phyloP scores from a whole-genome alignment of 2,329 filamentous ascomycete species.

The Cordyceps militaris region DNA sequence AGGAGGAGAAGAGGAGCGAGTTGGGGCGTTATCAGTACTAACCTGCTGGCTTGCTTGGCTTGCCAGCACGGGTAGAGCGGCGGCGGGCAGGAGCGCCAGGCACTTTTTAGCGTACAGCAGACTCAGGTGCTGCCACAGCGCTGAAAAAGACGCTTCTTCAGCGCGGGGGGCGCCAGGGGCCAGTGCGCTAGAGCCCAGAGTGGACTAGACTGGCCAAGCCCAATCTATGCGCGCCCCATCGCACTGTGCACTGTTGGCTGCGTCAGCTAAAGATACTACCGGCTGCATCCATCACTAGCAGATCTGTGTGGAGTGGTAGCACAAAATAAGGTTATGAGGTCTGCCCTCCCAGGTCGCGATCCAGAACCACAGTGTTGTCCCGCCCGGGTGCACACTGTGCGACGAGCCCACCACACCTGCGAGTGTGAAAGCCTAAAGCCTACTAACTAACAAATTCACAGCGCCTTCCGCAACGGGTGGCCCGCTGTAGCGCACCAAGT shows the following conservation, averaged over 20 bases:
- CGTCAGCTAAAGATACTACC: conserved; percentile 3
- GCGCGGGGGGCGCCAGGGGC: not conserved
- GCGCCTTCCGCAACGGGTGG: conserved; percentile 2
- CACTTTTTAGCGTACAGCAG: not conserved
- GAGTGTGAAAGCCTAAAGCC: not conserved
- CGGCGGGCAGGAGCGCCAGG: not conserved
- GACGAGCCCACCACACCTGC: not conserved
- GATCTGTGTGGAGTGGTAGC: too few relatives aligned
- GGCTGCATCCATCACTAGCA: not conserved
- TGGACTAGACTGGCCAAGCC: not conserved
- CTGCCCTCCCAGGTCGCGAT: not conserved
- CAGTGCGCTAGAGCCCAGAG: not conserved
- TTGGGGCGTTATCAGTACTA: not conserved
- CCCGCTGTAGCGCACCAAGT: not conserved
- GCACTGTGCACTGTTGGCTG: not conserved
- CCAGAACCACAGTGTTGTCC: conserved; percentile 3
- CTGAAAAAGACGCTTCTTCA: not conserved
- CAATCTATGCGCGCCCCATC: not conserved
- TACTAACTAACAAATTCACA: not conserved
- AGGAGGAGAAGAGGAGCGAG: not conserved
- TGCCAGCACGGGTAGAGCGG: not conserved
- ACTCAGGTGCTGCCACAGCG: conserved; percentile 1
- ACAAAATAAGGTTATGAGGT: not conserved
- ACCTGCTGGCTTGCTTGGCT: not conserved
- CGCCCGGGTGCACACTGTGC: not conserved